Evolutionary conservation across 257 asterid species (phyloP).

Genomic region (Solanum neorickii): DNA sequence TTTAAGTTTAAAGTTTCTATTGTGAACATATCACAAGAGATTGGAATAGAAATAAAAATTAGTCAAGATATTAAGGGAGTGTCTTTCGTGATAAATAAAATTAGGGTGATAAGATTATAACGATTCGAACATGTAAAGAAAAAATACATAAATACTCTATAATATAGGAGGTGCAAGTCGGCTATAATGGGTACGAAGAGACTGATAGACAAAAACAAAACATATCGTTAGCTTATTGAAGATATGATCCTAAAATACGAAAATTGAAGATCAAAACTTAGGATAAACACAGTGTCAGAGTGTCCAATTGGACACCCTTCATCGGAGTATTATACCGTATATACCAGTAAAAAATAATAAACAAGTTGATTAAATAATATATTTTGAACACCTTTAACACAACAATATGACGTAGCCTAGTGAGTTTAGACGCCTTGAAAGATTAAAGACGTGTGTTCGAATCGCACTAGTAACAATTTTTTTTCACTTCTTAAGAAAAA

Average conservation of each 20-base stretch:
- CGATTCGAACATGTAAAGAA: not conserved
- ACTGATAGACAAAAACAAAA: accelerated
- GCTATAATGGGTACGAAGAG: not conserved
- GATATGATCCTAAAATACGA: not conserved
- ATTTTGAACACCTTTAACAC: too few relatives aligned
- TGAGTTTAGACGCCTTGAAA: too few relatives aligned
- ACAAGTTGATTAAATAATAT: too few relatives aligned
- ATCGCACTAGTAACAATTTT: too few relatives aligned
- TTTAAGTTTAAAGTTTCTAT: not conserved
- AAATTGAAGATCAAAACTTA: not conserved
- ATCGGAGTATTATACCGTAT: too few relatives aligned
- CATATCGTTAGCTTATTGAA: not conserved
- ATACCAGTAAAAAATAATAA: too few relatives aligned
- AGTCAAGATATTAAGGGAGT: not conserved
- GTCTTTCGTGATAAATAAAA: not conserved
- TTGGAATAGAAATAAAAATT: accelerated
- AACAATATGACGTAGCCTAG: too few relatives aligned
- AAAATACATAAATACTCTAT: not conserved
- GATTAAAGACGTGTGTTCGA: too few relatives aligned
- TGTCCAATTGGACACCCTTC: too few relatives aligned
- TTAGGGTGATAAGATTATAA: not conserved
- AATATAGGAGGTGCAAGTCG: not conserved
- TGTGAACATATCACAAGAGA: not conserved
- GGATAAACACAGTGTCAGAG: too few relatives aligned
- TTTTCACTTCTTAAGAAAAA: too few relatives aligned